Percentiles rank a stretch among this genome's conserved stretches.
These are phyloP conservation scores for Durusdinium trenchii DNA, from an alignment of 73 alveolate genomes.

Conservation along the genomic window DNA sequence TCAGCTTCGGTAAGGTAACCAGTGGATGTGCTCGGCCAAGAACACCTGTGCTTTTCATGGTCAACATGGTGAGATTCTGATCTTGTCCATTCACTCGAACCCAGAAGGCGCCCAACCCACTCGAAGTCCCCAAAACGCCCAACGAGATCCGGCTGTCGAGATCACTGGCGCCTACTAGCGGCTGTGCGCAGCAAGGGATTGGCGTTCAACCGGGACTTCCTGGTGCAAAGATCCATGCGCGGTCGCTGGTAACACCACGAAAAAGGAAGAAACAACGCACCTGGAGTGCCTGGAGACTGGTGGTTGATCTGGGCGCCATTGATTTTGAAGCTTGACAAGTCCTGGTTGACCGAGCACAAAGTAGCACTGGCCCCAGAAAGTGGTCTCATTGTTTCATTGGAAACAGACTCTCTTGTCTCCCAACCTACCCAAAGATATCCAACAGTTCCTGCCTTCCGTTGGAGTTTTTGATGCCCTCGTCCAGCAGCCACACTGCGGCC, in stretches of 20 bases:
- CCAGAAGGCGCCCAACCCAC: not conserved
- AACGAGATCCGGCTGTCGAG: not conserved
- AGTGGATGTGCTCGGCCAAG: not conserved
- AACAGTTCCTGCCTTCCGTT: not conserved
- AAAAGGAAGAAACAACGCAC: no score
- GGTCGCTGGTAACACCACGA: no score
- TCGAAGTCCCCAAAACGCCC: no score
- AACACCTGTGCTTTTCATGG: not conserved
- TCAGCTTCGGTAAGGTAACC: not conserved
- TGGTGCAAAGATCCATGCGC: no score
- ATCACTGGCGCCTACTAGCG: slow-evolving; percentile 15
- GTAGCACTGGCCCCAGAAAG: not conserved
- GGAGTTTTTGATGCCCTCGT: not conserved
- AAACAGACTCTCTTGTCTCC: not conserved
- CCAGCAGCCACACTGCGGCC: slow-evolving; percentile 53
- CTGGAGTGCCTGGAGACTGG: no score
- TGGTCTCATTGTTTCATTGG: not conserved
- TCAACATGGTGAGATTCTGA: not conserved
- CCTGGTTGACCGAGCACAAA: not conserved
- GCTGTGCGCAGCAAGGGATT: slow-evolving; percentile 84
- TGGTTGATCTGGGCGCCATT: no score
- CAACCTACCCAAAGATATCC: not conserved
- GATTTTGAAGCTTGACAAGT: not conserved
- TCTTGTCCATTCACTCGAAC: not conserved
- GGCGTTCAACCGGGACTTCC: slow-evolving; percentile 29